A percentile compares a stretch with the other conserved stretches of the same genome.
Conservation (phyloP, 495 filamentous ascomycete species). For the Aspergillus kassunensis region DNA sequence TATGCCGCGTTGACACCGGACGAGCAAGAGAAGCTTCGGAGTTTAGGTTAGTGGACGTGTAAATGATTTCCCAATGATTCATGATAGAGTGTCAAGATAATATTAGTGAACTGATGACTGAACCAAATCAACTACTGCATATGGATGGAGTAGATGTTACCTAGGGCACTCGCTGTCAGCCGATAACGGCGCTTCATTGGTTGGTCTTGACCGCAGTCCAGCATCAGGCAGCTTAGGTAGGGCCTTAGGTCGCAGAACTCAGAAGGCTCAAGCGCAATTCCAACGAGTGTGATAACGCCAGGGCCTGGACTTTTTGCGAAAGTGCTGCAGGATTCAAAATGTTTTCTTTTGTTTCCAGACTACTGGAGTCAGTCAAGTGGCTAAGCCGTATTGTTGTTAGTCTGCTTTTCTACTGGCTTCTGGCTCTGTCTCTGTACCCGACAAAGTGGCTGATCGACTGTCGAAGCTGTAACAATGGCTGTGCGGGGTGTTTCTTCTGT, state of each 20-base stretch:
- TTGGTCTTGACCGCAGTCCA: no score
- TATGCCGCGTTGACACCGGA: conserved; percentile 64
- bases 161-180: no score
- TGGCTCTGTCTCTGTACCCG: conserved; percentile 1
- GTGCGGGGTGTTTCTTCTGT: conserved; percentile 14
- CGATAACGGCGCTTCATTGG: no score
- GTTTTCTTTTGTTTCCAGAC: neutral
- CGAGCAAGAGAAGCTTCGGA: conserved; percentile 69
- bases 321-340: neutral
- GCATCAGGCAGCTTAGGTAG: no score
- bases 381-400: neutral
- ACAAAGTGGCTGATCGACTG: conserved; percentile 14
- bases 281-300: no score
- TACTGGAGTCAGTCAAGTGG: neutral
- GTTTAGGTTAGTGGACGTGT: conserved; percentile 21
- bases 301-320: no score
- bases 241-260: no score
- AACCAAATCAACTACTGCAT: no score
- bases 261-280: no score
- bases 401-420: neutral
- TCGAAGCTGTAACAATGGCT: neutral
- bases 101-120: no score
- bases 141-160: no score
- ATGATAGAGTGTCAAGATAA: conserved; percentile 1
- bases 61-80: neutral